Evolutionary conservation across 768 basidiomycete genomes (phyloP).

Genomic region (Lactifluus hygrophoroides): DNA sequence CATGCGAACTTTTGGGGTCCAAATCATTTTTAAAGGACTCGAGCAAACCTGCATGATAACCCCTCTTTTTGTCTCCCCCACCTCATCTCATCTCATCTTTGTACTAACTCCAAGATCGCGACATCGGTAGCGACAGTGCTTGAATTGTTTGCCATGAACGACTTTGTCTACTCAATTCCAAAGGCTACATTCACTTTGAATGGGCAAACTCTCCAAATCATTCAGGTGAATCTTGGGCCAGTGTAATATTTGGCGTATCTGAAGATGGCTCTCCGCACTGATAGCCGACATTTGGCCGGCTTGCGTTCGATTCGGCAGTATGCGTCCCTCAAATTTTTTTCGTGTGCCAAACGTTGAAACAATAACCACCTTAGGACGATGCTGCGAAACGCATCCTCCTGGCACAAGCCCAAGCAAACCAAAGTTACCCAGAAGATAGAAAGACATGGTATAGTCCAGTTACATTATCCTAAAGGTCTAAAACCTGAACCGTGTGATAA

Average conservation of each 20-base stretch:
- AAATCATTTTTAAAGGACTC: background rate
- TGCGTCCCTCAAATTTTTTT: background rate
- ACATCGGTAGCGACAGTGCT: too few relatives aligned
- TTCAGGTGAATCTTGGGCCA: background rate
- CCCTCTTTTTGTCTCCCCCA: background rate
- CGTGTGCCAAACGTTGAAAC: background rate
- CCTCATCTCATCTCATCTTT: background rate
- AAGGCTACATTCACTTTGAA: constrained; percentile 1
- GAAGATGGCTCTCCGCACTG: background rate
- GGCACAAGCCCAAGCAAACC: constrained; percentile 2
- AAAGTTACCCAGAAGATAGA: background rate
- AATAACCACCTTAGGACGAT: background rate
- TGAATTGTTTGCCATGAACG: constrained; percentile 6
- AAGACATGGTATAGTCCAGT: background rate
- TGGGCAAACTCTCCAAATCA: constrained; percentile 1
- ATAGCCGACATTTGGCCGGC: constrained; percentile 4
- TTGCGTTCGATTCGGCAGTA: constrained; percentile 3
- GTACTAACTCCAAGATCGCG: background rate
- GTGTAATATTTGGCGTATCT: background rate
- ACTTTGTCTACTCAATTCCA: constrained; percentile 3
- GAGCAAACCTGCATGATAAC: too few relatives aligned
- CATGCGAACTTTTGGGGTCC: background rate
- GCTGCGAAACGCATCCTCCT: background rate
- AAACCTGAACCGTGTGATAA: background rate
- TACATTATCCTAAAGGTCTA: background rate